Conservation (phyloP, 1,284 basidiomycete species). For the Trichosporon inkin region DNA sequence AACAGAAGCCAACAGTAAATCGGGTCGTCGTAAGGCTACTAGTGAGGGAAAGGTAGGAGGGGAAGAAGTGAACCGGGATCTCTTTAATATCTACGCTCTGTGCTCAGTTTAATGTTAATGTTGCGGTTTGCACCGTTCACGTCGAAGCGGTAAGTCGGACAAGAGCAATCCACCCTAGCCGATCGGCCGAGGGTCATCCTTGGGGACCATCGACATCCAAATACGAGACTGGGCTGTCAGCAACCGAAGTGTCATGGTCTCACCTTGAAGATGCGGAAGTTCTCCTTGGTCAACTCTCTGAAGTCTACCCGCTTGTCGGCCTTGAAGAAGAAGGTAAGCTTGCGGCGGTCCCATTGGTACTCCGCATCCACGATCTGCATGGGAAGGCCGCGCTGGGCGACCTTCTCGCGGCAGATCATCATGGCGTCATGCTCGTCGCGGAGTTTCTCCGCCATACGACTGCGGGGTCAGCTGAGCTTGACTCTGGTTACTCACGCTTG, state of each 20-base stretch:
- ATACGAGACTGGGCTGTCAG: slow-evolving; percentile 33
- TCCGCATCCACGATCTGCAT: slow-evolving; percentile 99
- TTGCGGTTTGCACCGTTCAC: background rate
- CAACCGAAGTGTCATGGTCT: background rate
- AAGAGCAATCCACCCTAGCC: background rate
- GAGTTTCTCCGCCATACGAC: slow-evolving; percentile 69
- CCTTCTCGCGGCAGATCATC: slow-evolving; percentile 84
- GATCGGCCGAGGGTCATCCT: slow-evolving; percentile 31
- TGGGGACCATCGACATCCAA: slow-evolving; percentile 48
- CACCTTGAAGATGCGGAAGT: slow-evolving; percentile 48
- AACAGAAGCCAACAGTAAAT: slow-evolving; percentile 3
- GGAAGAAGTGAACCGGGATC: slow-evolving; percentile 9
- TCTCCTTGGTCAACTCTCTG: slow-evolving; percentile 65
- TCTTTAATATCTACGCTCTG: slow-evolving; percentile 20
- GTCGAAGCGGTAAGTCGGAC: background rate
- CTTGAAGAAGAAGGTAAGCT: slow-evolving; percentile 95
- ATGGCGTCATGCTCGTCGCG: slow-evolving; percentile 91
- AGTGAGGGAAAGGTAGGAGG: background rate
- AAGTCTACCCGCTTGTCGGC: slow-evolving; percentile 96
- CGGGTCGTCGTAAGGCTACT: background rate
- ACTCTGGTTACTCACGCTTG: slow-evolving; percentile 60
- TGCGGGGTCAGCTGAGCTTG: slow-evolving; percentile 39
- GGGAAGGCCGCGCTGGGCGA: slow-evolving; percentile 83
- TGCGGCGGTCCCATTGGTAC: slow-evolving; percentile 97
- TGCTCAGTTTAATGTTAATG: slow-evolving; percentile 13